Evolutionary conservation across 768 basidiomycete species (phyloP).

Genomic region (Rhodotorula paludigena): DNA sequence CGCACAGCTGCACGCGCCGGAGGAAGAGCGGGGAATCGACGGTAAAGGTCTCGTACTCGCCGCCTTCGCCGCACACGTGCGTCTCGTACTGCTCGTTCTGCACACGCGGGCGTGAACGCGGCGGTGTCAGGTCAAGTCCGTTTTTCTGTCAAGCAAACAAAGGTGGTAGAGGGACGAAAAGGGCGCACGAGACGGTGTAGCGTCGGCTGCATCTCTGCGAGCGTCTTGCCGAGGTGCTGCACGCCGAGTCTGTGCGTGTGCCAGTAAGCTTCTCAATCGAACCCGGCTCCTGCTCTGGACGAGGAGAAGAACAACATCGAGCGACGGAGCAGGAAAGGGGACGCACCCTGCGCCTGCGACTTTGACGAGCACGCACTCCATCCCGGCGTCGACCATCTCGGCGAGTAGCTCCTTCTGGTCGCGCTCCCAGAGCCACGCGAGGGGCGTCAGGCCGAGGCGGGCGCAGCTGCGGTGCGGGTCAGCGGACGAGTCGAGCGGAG

Average conservation of each 20-base stretch:
- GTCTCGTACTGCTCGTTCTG: conserved; percentile 78
- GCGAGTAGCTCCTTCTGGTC: conserved; percentile 76
- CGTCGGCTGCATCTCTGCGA: conserved; percentile 68
- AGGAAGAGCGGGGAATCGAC: conserved; percentile 86
- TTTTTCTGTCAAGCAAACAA: not conserved
- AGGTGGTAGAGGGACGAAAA: no score
- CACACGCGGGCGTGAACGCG: not conserved
- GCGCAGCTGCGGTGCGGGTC: conserved; percentile 60
- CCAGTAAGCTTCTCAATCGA: no score
- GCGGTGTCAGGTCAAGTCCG: not conserved
- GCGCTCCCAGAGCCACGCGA: conserved; percentile 91
- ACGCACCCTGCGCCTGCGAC: conserved; percentile 79
- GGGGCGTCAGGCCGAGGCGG: conserved; percentile 68
- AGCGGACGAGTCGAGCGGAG: not conserved
- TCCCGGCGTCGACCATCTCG: conserved; percentile 75
- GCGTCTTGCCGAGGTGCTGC: conserved; percentile 67
- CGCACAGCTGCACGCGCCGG: conserved; percentile 64
- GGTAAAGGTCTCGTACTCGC: conserved; percentile 93
- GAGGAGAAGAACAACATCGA: not conserved
- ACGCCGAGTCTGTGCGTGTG: conserved; percentile 52
- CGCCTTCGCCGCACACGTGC: conserved; percentile 95
- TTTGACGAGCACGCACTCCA: conserved; percentile 85
- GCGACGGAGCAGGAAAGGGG: no score
- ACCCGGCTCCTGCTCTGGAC: no score
- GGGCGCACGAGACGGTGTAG: conserved; percentile 68